phyloP scores from a whole-genome alignment of 495 filamentous ascomycete species.

The Aspergillus sparsus region DNA sequence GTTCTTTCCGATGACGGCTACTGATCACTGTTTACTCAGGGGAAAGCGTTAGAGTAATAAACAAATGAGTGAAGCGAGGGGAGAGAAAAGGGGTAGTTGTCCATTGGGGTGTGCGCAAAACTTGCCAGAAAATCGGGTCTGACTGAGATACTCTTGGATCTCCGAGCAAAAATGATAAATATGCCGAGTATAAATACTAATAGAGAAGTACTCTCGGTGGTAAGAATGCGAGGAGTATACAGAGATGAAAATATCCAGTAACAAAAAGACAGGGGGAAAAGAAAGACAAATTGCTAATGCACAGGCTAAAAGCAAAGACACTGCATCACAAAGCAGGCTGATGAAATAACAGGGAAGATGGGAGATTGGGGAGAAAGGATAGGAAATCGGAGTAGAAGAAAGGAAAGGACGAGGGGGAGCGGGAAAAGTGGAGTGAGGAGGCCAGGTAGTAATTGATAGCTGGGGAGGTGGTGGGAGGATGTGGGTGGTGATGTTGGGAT shows the following conservation, averaged over 20 bases:
- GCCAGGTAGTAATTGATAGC: slow-evolving; percentile 16
- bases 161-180: neutral
- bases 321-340: slow-evolving; percentile 24
- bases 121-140: neutral
- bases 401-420: slow-evolving; percentile 21
- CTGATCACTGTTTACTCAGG: neutral
- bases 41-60: neutral
- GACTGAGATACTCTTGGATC: neutral
- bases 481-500: slow-evolving; percentile 12
- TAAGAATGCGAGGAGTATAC: neutral
- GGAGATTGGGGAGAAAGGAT: slow-evolving; percentile 16
- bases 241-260: slow-evolving; percentile 10
- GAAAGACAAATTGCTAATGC: slow-evolving; percentile 25
- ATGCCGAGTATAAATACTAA: neutral
- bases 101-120: neutral
- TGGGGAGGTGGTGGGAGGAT: slow-evolving; percentile 13
- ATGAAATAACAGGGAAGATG: slow-evolving; percentile 23
- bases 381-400: slow-evolving; percentile 18
- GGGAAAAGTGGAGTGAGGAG: slow-evolving; percentile 18
- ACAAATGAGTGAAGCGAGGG: neutral
- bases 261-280: slow-evolving; percentile 24
- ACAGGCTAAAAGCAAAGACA: slow-evolving; percentile 23
- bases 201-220: neutral
- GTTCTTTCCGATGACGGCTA: slow-evolving; percentile 6
- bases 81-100: neutral